These are phyloP conservation scores for Calonectria hawksworthii DNA, from an alignment of 2,329 filamentous ascomycete genomes.

Conservation along the genomic window DNA sequence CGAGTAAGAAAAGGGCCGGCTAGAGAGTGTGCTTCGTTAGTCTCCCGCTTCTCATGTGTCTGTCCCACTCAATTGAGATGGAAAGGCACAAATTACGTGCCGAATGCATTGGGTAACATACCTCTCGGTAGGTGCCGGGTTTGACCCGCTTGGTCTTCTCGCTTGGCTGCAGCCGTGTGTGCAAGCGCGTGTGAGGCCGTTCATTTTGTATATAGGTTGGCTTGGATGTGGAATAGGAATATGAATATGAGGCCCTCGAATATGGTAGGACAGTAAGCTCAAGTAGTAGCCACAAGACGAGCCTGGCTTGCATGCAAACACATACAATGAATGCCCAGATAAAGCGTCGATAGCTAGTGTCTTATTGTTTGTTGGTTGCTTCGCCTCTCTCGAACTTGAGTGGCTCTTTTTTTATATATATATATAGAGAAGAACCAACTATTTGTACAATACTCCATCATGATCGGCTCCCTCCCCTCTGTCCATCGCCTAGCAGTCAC, in stretches of 20 bases:
- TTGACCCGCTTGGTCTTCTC: conserved; percentile 12
- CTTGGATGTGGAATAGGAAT: background rate
- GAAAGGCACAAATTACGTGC: background rate
- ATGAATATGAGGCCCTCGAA: background rate
- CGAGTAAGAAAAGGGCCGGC: background rate
- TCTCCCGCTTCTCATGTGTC: background rate
- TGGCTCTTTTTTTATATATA: background rate
- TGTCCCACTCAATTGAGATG: background rate
- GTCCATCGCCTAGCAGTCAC: background rate
- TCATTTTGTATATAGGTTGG: conserved; percentile 6
- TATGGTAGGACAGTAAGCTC: background rate
- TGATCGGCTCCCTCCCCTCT: conserved; percentile 3
- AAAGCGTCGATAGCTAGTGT: background rate
- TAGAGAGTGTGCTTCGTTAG: conserved; percentile 4
- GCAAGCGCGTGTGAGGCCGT: conserved; percentile 6
- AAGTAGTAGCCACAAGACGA: background rate
- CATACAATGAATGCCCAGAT: background rate
- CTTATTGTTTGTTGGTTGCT: background rate
- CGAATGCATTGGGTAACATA: conserved; percentile 10
- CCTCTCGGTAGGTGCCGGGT: conserved; percentile 1
- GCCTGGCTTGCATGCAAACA: no score
- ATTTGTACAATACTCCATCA: background rate
- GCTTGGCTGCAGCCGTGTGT: conserved; percentile 1
- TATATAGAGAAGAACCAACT: background rate
- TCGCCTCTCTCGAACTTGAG: background rate